Base-by-base conservation (phyloP, 805 yeast species). In the Starmerella vaccinii region DNA sequence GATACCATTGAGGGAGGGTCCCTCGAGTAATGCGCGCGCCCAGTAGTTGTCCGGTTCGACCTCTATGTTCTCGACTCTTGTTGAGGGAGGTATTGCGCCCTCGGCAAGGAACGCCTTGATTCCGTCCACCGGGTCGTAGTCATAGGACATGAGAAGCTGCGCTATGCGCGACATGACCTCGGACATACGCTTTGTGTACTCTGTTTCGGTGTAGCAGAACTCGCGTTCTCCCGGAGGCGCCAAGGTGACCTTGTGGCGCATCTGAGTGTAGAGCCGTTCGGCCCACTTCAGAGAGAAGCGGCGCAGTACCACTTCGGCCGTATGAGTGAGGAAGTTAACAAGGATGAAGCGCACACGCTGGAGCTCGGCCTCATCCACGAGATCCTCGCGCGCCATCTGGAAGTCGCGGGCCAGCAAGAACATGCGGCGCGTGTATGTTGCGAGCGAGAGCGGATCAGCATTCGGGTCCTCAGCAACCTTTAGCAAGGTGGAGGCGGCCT, bases 311-410 rank as follows among this genome's bases (percentile, higher is more conserved):
- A 72, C 59, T 35, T 72, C 75, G 13, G 78, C 65, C 1, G 75
- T 61, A 57, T 77, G 74, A 1, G 89, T 75, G 19, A 82, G 56
- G 43, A 84, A 75, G 43, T 81, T 74, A 35, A 80, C 77, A 47
- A 90, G 67, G 38, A 88, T 66, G 56, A 76, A 76, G 33, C 85
- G 72, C 60, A 84, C 90, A 30, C 32, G 71, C 71, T n/a, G 57
- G 58, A 27, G 74, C 66, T 58, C 69, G 58, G 43, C 76, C 23
- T 68, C 71, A n/a, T 65, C 56, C 24, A 53, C 54, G 6, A 59
- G 59, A 18, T 61, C 59, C 15, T 57, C 51, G 35, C 64, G 59
- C 35, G 66, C 60, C 51, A 64, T 61, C 8, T 59, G 70, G 68
- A 72, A 82, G 61, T 72, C 86, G 63, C 83, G 79, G 26, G 73